A percentile compares a stretch with the other conserved stretches of the same genome.
These are phyloP conservation scores for Cryptococcus amylolentus DNA, from an alignment of 1,284 basidiomycete genomes.

Conservation along the genomic window DNA sequence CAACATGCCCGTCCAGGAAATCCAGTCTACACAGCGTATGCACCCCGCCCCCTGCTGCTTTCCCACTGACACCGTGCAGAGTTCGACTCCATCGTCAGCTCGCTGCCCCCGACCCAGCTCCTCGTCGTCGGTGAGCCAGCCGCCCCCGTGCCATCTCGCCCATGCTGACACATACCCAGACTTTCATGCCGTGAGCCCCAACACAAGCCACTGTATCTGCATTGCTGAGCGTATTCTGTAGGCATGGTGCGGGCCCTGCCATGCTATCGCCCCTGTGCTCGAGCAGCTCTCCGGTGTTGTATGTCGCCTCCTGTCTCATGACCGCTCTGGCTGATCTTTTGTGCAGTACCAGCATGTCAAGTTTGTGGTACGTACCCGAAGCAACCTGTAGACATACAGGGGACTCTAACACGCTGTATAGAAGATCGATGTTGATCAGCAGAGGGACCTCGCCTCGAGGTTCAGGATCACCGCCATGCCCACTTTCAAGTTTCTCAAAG, in stretches of 20 bases:
- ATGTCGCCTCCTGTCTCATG: conserved; percentile 4
- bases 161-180: conserved; percentile 18
- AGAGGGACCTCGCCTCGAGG: conserved; percentile 45
- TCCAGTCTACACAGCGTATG: no score
- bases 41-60: no score
- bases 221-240: conserved; percentile 1
- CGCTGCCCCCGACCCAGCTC: conserved; percentile 34
- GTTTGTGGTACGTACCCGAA: conserved; percentile 30
- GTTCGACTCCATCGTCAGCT: conserved; percentile 37
- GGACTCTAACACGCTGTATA: background rate
- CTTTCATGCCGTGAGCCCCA: conserved; percentile 39
- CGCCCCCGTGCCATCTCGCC: background rate
- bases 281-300: conserved; percentile 39
- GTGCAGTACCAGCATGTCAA: conserved; percentile 38
- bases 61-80: conserved; percentile 16
- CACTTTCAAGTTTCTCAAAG: conserved; percentile 54
- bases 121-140: conserved; percentile 28
- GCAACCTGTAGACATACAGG: background rate
- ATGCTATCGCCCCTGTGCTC: conserved; percentile 47
- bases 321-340: conserved; percentile 1
- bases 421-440: conserved; percentile 53
- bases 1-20: no score
- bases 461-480: conserved; percentile 53
- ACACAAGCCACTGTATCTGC: background rate
- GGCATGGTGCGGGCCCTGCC: conserved; percentile 46